These are phyloP conservation scores for Psilocybe mexicana DNA, from an alignment of 1,284 basidiomycete genomes.

Conservation along the genomic window DNA sequence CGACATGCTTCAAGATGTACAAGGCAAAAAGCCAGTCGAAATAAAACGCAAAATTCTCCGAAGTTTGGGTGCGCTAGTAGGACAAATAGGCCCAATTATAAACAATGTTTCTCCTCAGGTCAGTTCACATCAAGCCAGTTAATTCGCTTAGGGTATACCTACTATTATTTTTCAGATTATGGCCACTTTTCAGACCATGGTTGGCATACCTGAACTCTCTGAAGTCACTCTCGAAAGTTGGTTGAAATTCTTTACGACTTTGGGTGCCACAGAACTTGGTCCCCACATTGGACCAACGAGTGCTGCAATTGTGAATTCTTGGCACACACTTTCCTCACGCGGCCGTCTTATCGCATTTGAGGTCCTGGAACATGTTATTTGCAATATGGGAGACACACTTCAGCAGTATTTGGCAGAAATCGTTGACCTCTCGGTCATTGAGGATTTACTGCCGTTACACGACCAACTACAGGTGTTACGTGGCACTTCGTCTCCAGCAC, in stretches of 20 bases:
- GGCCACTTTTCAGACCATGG: constrained; percentile 92
- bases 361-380: constrained; percentile 74
- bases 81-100: constrained; percentile 71
- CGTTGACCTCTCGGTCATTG: constrained; percentile 73
- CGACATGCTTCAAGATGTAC: constrained; percentile 80
- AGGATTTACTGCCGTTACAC: constrained; percentile 59
- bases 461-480: constrained; percentile 52
- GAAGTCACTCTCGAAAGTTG: constrained; percentile 83
- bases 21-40: constrained; percentile 67
- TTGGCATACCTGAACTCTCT: constrained; percentile 72
- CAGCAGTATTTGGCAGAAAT: constrained; percentile 71
- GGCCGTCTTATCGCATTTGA: constrained; percentile 58
- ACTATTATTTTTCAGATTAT: constrained; percentile 68
- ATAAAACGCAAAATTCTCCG: constrained; percentile 77
- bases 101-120: constrained; percentile 85
- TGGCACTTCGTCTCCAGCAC: constrained; percentile 49
- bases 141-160: background rate
- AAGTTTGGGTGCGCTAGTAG: constrained; percentile 77
- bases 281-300: constrained; percentile 88
- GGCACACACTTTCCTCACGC: constrained; percentile 63
- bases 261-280: constrained; percentile 75
- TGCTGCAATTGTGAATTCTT: constrained; percentile 81
- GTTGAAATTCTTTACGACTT: constrained; percentile 75
- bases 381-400: constrained; percentile 61
- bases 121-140: background rate